Conservation (phyloP, 805 yeast genomes). For the Naumovozyma castellii region DNA sequence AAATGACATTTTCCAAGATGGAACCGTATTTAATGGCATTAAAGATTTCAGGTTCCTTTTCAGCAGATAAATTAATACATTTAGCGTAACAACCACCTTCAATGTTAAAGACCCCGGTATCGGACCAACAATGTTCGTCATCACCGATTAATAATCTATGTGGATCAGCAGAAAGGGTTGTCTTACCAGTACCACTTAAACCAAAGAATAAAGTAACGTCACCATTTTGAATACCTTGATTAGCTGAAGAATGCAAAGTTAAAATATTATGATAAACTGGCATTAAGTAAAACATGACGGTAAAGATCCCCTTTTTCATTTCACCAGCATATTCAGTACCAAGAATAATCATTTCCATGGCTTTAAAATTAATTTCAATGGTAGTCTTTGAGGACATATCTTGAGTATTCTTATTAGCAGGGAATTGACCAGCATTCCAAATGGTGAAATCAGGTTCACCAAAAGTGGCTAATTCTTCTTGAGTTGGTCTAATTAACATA, state of each 20-base stretch:
- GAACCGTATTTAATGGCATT: constrained; percentile 92
- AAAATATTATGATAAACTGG: constrained; percentile 86
- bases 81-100: constrained; percentile 99
- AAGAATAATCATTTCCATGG: constrained; percentile 96
- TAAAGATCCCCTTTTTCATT: constrained; percentile 98
- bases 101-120: constrained; percentile 94
- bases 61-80: constrained; percentile 79
- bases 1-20: constrained; percentile 85
- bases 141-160: constrained; percentile 91
- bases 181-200: constrained; percentile 95
- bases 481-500: constrained; percentile 92
- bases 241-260: constrained; percentile 90
- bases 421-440: constrained; percentile 98
- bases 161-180: constrained; percentile 94
- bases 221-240: constrained; percentile 71
- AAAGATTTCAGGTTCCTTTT: constrained; percentile 96
- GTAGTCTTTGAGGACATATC: constrained; percentile 97
- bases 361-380: constrained; percentile 92
- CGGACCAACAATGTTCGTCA: constrained; percentile 99
- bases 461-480: constrained; percentile 75
- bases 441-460: constrained; percentile 98
- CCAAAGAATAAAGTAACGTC: constrained; percentile 96
- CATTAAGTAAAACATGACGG: constrained; percentile 98
- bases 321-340: constrained; percentile 99
- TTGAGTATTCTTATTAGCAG: constrained; percentile 90